Conservation (phyloP, 306 rosid species). For the Corylus americana region DNA sequence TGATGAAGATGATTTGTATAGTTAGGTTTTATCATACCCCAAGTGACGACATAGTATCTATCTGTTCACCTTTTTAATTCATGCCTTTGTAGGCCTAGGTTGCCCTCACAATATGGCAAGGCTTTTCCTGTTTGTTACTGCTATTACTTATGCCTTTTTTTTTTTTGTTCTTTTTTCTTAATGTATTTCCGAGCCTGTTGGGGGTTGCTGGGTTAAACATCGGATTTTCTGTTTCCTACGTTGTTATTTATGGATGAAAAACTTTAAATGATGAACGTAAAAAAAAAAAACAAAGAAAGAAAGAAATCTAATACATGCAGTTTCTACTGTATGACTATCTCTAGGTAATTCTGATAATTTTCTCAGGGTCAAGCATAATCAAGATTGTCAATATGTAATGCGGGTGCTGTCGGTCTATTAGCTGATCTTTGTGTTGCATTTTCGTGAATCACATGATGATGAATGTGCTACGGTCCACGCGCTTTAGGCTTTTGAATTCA, state of each 20-base stretch:
- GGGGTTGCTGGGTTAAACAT: neutral
- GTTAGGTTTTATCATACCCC: constrained; percentile 20
- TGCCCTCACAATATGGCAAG: neutral
- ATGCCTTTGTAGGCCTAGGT: no score
- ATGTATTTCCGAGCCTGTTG: neutral
- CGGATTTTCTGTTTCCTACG: neutral
- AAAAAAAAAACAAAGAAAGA: neutral
- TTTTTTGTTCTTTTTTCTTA: neutral
- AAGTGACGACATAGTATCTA: neutral
- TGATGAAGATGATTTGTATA: constrained; percentile 50
- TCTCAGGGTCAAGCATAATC: no score
- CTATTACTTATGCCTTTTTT: neutral
- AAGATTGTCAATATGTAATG: no score
- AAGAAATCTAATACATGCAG: neutral
- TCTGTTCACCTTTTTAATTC: neutral
- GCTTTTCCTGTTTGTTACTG: neutral
- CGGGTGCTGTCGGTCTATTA: no score
- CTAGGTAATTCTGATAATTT: no score
- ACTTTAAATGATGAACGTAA: neutral
- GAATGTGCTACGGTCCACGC: no score
- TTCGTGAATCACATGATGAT: no score
- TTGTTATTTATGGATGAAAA: neutral
- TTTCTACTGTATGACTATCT: neutral
- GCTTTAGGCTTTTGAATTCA: no score
- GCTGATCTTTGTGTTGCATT: no score